A percentile compares a stretch with the other conserved stretches of the same genome.
These are phyloP conservation scores for Trichoderma erinaceum DNA, from an alignment of 495 filamentous ascomycete genomes.

Conservation along the genomic window DNA sequence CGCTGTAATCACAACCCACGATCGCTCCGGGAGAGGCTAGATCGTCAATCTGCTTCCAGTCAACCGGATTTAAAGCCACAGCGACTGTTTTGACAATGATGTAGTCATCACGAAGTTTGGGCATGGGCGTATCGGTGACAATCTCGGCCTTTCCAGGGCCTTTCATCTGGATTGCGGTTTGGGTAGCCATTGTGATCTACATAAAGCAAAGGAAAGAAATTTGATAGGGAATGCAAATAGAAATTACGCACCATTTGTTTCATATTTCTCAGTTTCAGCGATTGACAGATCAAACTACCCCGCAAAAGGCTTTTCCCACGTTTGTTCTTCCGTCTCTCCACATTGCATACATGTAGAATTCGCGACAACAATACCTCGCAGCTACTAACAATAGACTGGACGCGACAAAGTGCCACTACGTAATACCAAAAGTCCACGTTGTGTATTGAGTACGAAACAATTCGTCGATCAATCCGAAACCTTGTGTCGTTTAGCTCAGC, in stretches of 20 bases:
- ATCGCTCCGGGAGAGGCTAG: constrained; percentile 18
- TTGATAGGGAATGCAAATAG: not conserved
- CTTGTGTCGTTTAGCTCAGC: not conserved
- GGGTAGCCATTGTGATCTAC: not conserved
- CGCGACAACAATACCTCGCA: not conserved
- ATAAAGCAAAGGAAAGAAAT: not conserved
- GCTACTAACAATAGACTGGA: not conserved
- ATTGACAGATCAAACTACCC: not conserved
- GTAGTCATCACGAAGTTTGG: constrained; percentile 42
- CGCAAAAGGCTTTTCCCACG: not conserved
- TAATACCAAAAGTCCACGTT: not conserved
- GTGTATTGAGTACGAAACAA: not conserved
- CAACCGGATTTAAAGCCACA: constrained; percentile 55
- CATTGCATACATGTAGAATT: not conserved
- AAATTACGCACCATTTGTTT: not conserved
- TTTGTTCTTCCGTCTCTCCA: not conserved
- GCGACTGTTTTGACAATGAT: constrained; percentile 45
- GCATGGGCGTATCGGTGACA: constrained; percentile 27
- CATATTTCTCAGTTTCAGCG: not conserved
- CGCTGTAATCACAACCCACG: constrained; percentile 40
- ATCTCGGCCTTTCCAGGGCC: constrained; percentile 21
- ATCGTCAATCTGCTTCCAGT: constrained; percentile 50
- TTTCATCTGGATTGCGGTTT: constrained; percentile 16
- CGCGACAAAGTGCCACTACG: not conserved
- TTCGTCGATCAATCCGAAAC: not conserved